Conservation (phyloP, 2,329 filamentous ascomycete genomes). For the Mycosphaerelloides madeirae region DNA sequence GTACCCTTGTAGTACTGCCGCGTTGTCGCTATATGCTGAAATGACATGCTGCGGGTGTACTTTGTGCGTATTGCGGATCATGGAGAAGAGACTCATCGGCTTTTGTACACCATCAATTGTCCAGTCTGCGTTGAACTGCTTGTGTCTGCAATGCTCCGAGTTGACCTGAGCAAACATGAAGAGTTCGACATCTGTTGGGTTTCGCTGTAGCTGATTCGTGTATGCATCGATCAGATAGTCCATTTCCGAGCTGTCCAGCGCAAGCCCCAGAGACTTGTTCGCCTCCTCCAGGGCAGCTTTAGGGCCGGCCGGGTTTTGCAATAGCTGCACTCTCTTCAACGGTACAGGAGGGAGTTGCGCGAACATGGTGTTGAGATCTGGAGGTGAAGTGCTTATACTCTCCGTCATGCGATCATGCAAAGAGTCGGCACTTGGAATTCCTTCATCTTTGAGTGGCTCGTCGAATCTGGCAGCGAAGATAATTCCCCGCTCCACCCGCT, state of each 20-base stretch:
- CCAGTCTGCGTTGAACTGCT: slow-evolving; percentile 97
- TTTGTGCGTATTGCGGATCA: slow-evolving; percentile 93
- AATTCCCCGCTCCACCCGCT: slow-evolving; percentile 82
- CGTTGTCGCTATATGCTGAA: slow-evolving; percentile 96
- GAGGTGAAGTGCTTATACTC: slow-evolving; percentile 61
- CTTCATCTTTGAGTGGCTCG: slow-evolving; percentile 42
- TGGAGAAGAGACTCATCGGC: slow-evolving; percentile 78
- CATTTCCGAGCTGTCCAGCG: slow-evolving; percentile 82
- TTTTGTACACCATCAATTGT: slow-evolving; percentile 83
- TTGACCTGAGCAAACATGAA: slow-evolving; percentile 99
- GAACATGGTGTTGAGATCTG: slow-evolving; percentile 73
- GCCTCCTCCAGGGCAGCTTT: slow-evolving; percentile 71
- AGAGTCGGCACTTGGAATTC: slow-evolving; percentile 60
- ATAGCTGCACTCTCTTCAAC: slow-evolving; percentile 69
- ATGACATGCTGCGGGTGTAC: slow-evolving; percentile 74
- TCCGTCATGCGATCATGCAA: slow-evolving; percentile 97
- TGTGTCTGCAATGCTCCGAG: slow-evolving; percentile 84
- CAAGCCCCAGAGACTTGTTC: slow-evolving; percentile 78
- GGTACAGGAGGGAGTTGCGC: slow-evolving; percentile 60
- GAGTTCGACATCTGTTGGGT: slow-evolving; percentile 84
- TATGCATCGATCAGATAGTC: slow-evolving; percentile 89
- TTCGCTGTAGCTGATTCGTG: slow-evolving; percentile 57
- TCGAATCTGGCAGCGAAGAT: slow-evolving; percentile 65
- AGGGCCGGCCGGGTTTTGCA: slow-evolving; percentile 49
- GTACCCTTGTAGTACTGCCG: slow-evolving; percentile 78